Evolutionary conservation across 345 rosid species (phyloP), one percentile per base, ranked within the genome.

Genomic region (Firmiana major): DNA sequence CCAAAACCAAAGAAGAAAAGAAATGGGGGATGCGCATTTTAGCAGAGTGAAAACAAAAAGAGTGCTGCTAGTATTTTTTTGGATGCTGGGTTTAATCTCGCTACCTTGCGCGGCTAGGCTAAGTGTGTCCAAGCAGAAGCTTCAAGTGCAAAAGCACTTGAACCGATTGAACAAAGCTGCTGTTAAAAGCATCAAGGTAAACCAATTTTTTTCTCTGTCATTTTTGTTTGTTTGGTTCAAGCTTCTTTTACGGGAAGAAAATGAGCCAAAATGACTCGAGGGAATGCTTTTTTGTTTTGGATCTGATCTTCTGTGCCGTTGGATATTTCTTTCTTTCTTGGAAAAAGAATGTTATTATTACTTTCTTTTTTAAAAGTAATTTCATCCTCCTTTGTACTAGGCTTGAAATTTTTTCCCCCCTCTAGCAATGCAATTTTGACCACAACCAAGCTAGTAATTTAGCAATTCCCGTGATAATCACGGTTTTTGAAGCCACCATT

Each of bases 131-230:
- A 91, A 83, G 85, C 97, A 87, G 88, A 91, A 85, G 70, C 85
- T 93, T 65, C 87, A 92, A 79, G 97, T 93, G 36, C 87, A 87
- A 78, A 93, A 90, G 79, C 99, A 90, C 82, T 84, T 96, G 91
- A 89, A 90, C 53, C 93, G 97, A 67, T 76, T 96, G 83, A 96
- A 96, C 89, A 96, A 96, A 82, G 85, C 93, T 24, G 85, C 94
- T 63, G 89, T 90, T 54, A 89, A 93, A 70, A 90, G 84, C 93
- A 92, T 96, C 81, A 79, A 92, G 97, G 78, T 75, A 63, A 48
- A n/a, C 19, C 13, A 22, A 17, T 96, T 89, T 51, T 48, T 15
- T 28, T 51, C 8, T 40, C 42, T 40, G 42, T 6, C 42, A 40
- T 57, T 24, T 78, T 40, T 38, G 67, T 67, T 72, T 21, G 66